Base-by-base conservation (phyloP, 2,329 filamentous ascomycete species). In the Plectosphaerella cucumerina region DNA sequence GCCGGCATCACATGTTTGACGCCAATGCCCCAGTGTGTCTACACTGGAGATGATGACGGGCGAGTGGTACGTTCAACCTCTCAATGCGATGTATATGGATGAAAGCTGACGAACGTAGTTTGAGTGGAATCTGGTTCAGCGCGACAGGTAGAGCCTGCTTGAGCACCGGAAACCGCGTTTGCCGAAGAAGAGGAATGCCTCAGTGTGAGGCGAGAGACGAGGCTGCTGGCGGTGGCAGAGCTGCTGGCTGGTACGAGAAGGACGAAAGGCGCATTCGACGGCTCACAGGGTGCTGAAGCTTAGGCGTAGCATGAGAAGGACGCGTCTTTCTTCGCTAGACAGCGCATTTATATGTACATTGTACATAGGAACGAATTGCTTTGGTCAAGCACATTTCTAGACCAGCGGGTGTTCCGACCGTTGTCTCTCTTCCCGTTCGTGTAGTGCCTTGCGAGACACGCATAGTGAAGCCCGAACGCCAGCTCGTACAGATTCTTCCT, bases 21-120 rank as follows among this genome's bases (percentile, higher is more conserved):
- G 51, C 88, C 93, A 3, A 88, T 92, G 79, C 84, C 89, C 49
- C 85, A 87, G 56, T 80, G 86, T 55, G 85, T 97, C 10, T 97
- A 97, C 69, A 96, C 92, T 0, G 94, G 93, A 3, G 94, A 97
- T 71, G 94, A 97, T 57, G 87, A 91, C 56, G 94, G 94, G 26
- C 80, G 86, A 75, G 93, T 99, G 69, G 89, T 94, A 56, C 66
- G 70, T 67, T 9, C 18, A n/a, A 22, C 5, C 15, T 12, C 6
- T 1, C 17, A 4, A 5, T 17, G 15, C n/a, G 0, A 2, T 1
- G 6, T 12, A 3, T 34, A 18, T 23, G 17, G 20, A 37, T 20
- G 26, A 31, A 5, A 31, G 26, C 44, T 47, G 17, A 47, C 44
- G 22, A 34, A 8, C n/a, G 0, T 47, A 85, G 82, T 84, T 81